phyloP scores from a whole-genome alignment of 176 grass and related monocot genomes.

The Triticum aestivum region DNA sequence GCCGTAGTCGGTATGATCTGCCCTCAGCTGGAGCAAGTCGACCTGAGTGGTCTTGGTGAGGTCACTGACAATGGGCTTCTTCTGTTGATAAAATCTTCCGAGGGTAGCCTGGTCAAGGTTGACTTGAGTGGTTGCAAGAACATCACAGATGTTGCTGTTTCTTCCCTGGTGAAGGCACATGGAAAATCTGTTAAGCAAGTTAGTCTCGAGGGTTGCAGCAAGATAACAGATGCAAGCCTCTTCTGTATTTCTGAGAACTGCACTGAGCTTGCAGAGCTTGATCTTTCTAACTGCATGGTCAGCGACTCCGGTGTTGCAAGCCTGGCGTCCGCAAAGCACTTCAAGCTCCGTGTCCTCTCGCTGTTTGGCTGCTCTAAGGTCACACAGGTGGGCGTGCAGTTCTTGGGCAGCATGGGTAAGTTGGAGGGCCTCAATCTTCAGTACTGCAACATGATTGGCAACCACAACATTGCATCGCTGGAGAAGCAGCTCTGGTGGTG shows the following conservation, averaged over 20 bases:
- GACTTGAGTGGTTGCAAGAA: conserved; percentile 80
- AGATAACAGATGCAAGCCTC: conserved; percentile 79
- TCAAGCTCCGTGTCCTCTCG: conserved; percentile 77
- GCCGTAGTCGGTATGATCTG: conserved; percentile 74
- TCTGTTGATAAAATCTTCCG: conserved; percentile 60
- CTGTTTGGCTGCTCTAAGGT: conserved; percentile 69
- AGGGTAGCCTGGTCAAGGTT: conserved; percentile 63
- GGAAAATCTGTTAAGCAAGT: conserved; percentile 79
- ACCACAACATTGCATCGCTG: conserved; percentile 52
- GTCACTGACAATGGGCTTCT: conserved; percentile 69
- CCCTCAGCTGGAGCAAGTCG: conserved; percentile 76
- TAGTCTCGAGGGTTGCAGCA: conserved; percentile 81
- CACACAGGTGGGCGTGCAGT: conserved; percentile 58
- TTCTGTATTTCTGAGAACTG: conserved; percentile 61
- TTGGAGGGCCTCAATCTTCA: conserved; percentile 83
- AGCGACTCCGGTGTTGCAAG: conserved; percentile 64
- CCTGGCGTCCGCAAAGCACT: conserved; percentile 59
- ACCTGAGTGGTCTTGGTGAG: conserved; percentile 65
- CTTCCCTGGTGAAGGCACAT: conserved; percentile 66
- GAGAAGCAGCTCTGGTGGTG: conserved; percentile 93
- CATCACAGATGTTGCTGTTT: conserved; percentile 67
- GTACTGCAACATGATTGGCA: conserved; percentile 73
- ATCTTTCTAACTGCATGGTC: conserved; percentile 77
- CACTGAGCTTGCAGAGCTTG: conserved; percentile 61
- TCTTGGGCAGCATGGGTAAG: conserved; percentile 71